phyloP scores from a whole-genome alignment of 768 basidiomycete genomes.

The Naganishia antarctica region DNA sequence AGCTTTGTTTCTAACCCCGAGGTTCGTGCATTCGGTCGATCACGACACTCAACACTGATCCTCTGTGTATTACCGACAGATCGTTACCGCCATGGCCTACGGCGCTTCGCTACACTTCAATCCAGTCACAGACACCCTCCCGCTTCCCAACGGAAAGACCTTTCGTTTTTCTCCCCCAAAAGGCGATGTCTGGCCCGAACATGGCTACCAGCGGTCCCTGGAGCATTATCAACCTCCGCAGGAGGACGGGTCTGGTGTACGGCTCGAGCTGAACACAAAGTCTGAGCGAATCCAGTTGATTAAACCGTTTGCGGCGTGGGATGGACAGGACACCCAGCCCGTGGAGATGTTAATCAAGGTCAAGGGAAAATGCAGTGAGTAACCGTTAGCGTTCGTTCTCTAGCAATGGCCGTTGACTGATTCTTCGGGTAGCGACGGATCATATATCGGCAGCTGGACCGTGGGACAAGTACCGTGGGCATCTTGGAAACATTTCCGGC shows the following conservation, averaged over 20 bases:
- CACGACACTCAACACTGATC: not conserved
- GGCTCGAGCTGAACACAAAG: conserved; percentile 15
- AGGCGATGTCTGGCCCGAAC: conserved; percentile 20
- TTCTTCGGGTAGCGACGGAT: conserved; percentile 30
- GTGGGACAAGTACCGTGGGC: conserved; percentile 38
- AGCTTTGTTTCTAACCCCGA: conserved; percentile 29
- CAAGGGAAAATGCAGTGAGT: conserved; percentile 29
- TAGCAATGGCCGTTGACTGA: not conserved
- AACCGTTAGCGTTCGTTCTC: too few relatives aligned
- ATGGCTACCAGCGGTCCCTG: conserved; percentile 22
- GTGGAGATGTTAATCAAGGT: conserved; percentile 30
- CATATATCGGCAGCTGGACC: conserved; percentile 40
- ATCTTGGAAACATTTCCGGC: conserved; percentile 37
- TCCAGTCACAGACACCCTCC: conserved; percentile 21
- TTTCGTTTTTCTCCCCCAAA: conserved; percentile 21
- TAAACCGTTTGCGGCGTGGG: conserved; percentile 25
- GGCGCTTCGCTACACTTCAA: conserved; percentile 25
- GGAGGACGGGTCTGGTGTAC: not conserved
- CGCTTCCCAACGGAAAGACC: not conserved
- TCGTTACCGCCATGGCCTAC: conserved; percentile 30
- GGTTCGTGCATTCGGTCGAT: not conserved
- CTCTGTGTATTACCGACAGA: not conserved
- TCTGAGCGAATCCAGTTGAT: conserved; percentile 27
- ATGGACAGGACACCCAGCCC: conserved; percentile 16
- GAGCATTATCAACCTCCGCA: conserved; percentile 21